phyloP scores from a whole-genome alignment of 805 yeast genomes.

The Ogataea pini region DNA sequence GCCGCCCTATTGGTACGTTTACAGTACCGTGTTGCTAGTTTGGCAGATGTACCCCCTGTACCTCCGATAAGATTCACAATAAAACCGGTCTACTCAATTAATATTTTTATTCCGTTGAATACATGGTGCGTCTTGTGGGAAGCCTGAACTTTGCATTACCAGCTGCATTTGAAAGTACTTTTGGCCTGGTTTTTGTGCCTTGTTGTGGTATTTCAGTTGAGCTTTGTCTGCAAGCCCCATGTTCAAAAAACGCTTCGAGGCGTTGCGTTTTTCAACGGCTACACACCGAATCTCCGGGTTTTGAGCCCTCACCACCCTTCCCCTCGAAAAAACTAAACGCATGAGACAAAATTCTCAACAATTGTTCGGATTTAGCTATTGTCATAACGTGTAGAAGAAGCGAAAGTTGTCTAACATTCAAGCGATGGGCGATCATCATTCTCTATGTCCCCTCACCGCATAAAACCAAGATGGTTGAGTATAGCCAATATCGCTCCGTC shows the following conservation, averaged over 20 bases:
- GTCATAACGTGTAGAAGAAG: not conserved
- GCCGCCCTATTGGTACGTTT: conserved; percentile 7
- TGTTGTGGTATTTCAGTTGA: not conserved
- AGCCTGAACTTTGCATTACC: not conserved
- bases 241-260: not conserved
- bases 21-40: not conserved
- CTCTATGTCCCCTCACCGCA: not conserved
- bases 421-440: not conserved
- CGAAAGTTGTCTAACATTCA: not conserved
- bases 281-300: too few species aligned
- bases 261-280: too few species aligned
- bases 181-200: not conserved
- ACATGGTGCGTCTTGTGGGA: not conserved
- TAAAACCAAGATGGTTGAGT: not conserved
- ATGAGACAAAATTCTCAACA: too few species aligned
- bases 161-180: not conserved
- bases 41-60: not conserved
- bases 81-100: not conserved
- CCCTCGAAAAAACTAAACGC: too few species aligned
- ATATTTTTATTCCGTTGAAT: not conserved
- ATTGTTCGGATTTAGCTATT: too few species aligned
- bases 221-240: not conserved
- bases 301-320: too few species aligned
- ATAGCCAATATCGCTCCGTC: not conserved
- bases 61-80: conserved; percentile 3